These are phyloP conservation scores for Hirsutella minnesotensis DNA, from an alignment of 2,329 filamentous ascomycete species.

Conservation along the genomic window DNA sequence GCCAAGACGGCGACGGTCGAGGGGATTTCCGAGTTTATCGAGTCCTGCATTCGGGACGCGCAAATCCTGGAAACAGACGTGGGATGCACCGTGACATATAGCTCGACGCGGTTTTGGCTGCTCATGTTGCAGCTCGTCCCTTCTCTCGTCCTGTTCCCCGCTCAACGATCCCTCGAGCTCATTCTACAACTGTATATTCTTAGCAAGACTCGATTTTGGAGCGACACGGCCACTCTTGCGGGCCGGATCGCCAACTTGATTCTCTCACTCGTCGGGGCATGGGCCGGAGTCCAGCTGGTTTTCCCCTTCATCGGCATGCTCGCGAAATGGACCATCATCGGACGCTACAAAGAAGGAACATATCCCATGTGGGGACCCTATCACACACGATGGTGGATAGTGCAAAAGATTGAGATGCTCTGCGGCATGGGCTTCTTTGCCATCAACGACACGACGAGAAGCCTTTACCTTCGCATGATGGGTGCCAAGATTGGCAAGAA, in stretches of 20 bases:
- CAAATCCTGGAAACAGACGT: slow-evolving; percentile 9
- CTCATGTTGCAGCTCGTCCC: slow-evolving; percentile 39
- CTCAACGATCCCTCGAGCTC: slow-evolving; percentile 38
- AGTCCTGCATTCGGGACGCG: slow-evolving; percentile 8
- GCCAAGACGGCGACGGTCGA: slow-evolving; percentile 35
- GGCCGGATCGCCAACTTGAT: slow-evolving; percentile 37
- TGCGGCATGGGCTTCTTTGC: slow-evolving; percentile 35
- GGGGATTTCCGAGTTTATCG: slow-evolving; percentile 25
- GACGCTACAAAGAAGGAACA: slow-evolving; percentile 36
- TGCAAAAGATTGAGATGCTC: slow-evolving; percentile 38
- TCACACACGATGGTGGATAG: slow-evolving; percentile 47
- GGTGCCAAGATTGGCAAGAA: slow-evolving; percentile 40
- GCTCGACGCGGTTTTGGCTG: slow-evolving; percentile 36
- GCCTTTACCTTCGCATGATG: slow-evolving; percentile 37
- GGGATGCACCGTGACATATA: slow-evolving; percentile 29
- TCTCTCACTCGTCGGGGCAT: slow-evolving; percentile 29
- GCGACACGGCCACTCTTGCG: slow-evolving; percentile 23
- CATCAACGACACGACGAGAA: slow-evolving; percentile 22
- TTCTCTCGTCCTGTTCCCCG: slow-evolving; percentile 34
- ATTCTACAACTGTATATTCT: slow-evolving; percentile 37
- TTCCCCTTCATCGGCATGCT: slow-evolving; percentile 34
- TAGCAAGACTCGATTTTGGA: slow-evolving; percentile 25
- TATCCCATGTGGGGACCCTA: slow-evolving; percentile 49
- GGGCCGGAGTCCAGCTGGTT: slow-evolving; percentile 24
- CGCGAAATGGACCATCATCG: slow-evolving; percentile 43